Evolutionary conservation across 805 yeast species (phyloP).

Genomic region (Metschnikowia baotianmanensis): DNA sequence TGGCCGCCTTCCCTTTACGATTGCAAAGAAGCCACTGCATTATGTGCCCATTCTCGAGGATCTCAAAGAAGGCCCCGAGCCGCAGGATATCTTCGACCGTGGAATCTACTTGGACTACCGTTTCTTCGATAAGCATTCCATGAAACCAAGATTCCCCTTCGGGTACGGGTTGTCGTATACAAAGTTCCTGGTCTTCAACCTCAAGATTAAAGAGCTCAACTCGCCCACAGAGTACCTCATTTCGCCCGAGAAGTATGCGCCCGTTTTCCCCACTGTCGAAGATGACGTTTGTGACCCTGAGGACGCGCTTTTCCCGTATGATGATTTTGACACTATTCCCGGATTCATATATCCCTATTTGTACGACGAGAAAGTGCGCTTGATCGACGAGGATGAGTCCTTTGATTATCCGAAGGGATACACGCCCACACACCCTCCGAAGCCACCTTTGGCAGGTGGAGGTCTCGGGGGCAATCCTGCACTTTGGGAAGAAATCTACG

Average conservation of each 20-base stretch:
- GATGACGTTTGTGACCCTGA: conserved; percentile 53
- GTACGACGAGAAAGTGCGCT: conserved; percentile 33
- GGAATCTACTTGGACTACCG: conserved; percentile 55
- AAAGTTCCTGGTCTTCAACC: conserved; percentile 33
- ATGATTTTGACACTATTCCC: conserved; percentile 50
- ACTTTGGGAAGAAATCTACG: conserved; percentile 51
- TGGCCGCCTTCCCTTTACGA: conserved; percentile 62
- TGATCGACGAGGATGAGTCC: conserved; percentile 35
- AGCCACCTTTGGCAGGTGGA: conserved; percentile 46
- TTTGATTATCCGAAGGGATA: conserved; percentile 42
- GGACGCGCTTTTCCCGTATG: conserved; percentile 53
- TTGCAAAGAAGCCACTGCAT: conserved; percentile 49
- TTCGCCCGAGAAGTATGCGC: conserved; percentile 45
- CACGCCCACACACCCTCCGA: conserved; percentile 32
- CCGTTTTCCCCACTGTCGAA: conserved; percentile 40
- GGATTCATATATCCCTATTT: conserved; percentile 58
- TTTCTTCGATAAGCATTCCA: conserved; percentile 54
- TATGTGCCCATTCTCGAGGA: conserved; percentile 47
- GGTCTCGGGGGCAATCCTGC: conserved; percentile 61
- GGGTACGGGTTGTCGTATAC: conserved; percentile 63
- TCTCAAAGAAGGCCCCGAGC: conserved; percentile 25
- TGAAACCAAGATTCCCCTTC: conserved; percentile 58
- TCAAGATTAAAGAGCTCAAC: conserved; percentile 41
- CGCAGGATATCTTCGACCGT: conserved; percentile 46
- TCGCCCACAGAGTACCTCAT: conserved; percentile 47